Percentiles rank a stretch among this genome's conserved stretches.
phyloP scores from a whole-genome alignment of 2,329 filamentous ascomycete genomes.

The Fusarium sp. region DNA sequence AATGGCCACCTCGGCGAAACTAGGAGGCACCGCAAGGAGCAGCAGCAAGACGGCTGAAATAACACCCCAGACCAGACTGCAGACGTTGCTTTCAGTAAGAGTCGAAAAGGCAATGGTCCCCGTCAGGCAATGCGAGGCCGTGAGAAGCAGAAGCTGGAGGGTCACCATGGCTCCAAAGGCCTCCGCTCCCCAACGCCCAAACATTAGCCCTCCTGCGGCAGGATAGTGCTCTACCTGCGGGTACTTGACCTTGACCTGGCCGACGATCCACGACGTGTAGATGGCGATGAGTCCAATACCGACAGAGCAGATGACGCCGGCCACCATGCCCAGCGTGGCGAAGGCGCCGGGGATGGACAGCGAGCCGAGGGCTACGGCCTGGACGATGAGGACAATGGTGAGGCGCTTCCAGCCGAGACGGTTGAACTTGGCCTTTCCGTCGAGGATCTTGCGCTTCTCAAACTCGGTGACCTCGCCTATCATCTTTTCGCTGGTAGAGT shows the following conservation, averaged over 20 bases:
- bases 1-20: constrained; percentile 52
- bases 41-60: constrained; percentile 57
- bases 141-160: constrained; percentile 73
- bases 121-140: constrained; percentile 75
- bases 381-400: constrained; percentile 46
- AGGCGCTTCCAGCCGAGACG: constrained; percentile 47
- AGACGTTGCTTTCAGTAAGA: constrained; percentile 65
- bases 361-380: constrained; percentile 44
- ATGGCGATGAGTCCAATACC: constrained; percentile 56
- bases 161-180: constrained; percentile 69
- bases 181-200: constrained; percentile 68
- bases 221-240: constrained; percentile 72
- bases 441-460: constrained; percentile 45
- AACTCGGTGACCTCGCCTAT: constrained; percentile 45
- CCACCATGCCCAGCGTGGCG: constrained; percentile 48
- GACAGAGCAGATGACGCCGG: constrained; percentile 55
- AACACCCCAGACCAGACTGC: constrained; percentile 56
- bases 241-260: constrained; percentile 57
- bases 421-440: constrained; percentile 43
- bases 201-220: constrained; percentile 71
- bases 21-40: constrained; percentile 57
- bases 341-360: constrained; percentile 45
- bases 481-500: constrained; percentile 44
- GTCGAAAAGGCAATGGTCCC: constrained; percentile 75
- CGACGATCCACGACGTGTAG: constrained; percentile 58